Evolutionary conservation across 208 protist genomes (phyloP), one percentile per base, ranked within the genome.

Genomic region (Blechomonas ayalai): DNA sequence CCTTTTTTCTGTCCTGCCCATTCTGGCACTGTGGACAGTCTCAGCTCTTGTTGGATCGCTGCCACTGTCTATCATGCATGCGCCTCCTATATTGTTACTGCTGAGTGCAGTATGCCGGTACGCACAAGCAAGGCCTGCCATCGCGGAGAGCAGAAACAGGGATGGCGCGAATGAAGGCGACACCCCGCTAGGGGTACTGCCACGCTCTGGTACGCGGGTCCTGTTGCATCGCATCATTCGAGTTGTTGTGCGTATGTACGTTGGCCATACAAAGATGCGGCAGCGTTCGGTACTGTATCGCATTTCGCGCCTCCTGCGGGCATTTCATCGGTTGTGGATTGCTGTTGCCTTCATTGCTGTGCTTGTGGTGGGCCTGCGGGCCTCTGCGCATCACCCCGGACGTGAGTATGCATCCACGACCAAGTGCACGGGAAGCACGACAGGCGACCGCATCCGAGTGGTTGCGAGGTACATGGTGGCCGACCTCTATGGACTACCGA

Each of bases 291-390:
- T n/a, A n/a, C n/a, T n/a, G n/a, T n/a, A n/a, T n/a, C n/a, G n/a
- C n/a, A n/a, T n/a, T n/a, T n/a, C n/a, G n/a, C n/a, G n/a, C n/a
- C 22, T 53, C 33, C 20, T 61, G 7, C 54, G 54, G 13, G 42
- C 45, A 16, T 43, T 49, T 39, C 33, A 45, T 15, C 54, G 54
- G 10, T 3, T 63, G 23, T 41, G 24, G 4, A 38, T 46, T n/a
- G n/a, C 33, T 5, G 22, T 20, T 10, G 56, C 16, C 1, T n/a
- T 56, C 13, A n/a, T 38, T 16, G 10, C 56, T 3, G 27, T 47
- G 8, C n/a, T 63, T 4, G 22, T 27, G 1, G 38, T 54, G 6
- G 56, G 36, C 13, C 16, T 54, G 0, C 56, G 47, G 45, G 45
- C 48, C 8, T 39, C 47, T 9, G 45, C 38, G 48, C 45, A 63